These are phyloP conservation scores for Flagelloscypha sp. DNA, from an alignment of 768 basidiomycete genomes.

Conservation along the genomic window DNA sequence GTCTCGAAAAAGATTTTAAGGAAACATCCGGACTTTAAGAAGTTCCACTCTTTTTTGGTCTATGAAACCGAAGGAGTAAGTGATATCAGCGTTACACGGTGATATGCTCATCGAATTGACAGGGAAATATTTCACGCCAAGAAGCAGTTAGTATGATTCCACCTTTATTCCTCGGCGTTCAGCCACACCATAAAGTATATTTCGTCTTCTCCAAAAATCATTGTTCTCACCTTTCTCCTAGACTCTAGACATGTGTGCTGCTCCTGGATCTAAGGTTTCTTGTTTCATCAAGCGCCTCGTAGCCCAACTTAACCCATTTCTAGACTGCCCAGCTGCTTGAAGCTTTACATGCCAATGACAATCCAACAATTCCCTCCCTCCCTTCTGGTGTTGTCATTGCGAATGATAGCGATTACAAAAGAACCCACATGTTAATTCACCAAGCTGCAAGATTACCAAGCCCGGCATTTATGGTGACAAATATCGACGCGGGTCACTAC, in stretches of 20 bases:
- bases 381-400: constrained; percentile 87
- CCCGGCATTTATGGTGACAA: constrained; percentile 90
- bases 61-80: constrained; percentile 95
- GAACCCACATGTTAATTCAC: constrained; percentile 94
- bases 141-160: constrained; percentile 99
- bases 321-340: constrained; percentile 95
- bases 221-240: constrained; percentile 18
- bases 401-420: constrained; percentile 91
- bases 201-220: background rate
- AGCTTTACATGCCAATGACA: constrained; percentile 79
- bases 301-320: too few relatives aligned
- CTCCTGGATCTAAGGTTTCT: constrained; percentile 88
- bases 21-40: constrained; percentile 83
- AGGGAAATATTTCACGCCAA: constrained; percentile 95
- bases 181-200: constrained; percentile 77
- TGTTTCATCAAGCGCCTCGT: background rate
- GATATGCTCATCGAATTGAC: background rate
- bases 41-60: constrained; percentile 92
- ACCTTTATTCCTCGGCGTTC: constrained; percentile 88
- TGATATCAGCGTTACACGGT: constrained; percentile 10
- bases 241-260: constrained; percentile 97
- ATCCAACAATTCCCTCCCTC: constrained; percentile 50
- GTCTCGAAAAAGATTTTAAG: constrained; percentile 83
- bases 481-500: constrained; percentile 87
- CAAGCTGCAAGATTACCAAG: constrained; percentile 92